Conservation (phyloP, 2,329 filamentous ascomycete genomes). For the Colletotrichum tofieldiae region DNA sequence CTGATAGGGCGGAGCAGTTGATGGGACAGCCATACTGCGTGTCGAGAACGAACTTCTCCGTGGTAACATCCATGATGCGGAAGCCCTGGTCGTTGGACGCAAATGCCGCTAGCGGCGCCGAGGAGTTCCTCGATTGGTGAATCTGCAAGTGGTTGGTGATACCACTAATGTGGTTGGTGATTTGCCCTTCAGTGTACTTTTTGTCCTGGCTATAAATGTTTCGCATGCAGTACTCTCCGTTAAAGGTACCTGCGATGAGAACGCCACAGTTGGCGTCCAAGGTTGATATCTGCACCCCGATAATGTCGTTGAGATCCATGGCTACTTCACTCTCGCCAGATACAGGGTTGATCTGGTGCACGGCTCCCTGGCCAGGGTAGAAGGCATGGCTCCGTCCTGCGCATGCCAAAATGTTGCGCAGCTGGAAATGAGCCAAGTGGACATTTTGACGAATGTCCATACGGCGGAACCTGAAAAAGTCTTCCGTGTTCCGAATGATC, state of each 20-base stretch:
- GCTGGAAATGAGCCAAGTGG: constrained; percentile 75
- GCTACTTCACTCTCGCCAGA: constrained; percentile 61
- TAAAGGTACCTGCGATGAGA: constrained; percentile 73
- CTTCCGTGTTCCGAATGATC: constrained; percentile 58
- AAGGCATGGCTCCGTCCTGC: constrained; percentile 70
- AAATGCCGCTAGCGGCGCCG: constrained; percentile 70
- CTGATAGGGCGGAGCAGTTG: constrained; percentile 82
- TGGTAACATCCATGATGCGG: constrained; percentile 71
- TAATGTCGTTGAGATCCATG: constrained; percentile 60
- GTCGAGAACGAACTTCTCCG: constrained; percentile 71
- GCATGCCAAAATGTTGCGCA: constrained; percentile 74
- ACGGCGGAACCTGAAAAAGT: constrained; percentile 71
- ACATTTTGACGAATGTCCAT: constrained; percentile 71
- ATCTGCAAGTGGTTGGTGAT: constrained; percentile 79
- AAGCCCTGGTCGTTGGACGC: constrained; percentile 75
- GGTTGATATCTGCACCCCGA: constrained; percentile 63
- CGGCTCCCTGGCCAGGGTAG: constrained; percentile 67
- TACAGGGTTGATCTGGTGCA: constrained; percentile 68
- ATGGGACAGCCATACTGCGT: constrained; percentile 72
- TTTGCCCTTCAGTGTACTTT: constrained; percentile 60
- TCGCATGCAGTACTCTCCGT: constrained; percentile 69
- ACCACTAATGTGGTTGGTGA: constrained; percentile 65
- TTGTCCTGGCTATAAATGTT: constrained; percentile 59
- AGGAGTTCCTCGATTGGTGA: constrained; percentile 67
- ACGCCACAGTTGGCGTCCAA: constrained; percentile 68